These are phyloP conservation scores for Monilinia vaccinii-corymbosi DNA, from an alignment of 2,329 filamentous ascomycete genomes.

Conservation along the genomic window DNA sequence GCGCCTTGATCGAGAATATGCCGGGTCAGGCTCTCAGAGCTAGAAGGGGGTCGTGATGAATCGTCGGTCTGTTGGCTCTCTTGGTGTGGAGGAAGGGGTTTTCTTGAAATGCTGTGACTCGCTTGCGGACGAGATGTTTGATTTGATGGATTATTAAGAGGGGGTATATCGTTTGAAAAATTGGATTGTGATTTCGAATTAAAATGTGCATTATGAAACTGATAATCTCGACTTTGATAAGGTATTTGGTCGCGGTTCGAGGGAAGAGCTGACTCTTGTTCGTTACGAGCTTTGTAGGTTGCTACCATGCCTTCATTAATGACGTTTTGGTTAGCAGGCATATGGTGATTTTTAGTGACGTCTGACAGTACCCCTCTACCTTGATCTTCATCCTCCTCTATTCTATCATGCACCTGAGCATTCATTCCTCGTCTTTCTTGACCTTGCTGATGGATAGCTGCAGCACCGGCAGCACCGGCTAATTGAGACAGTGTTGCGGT, in stretches of 20 bases:
- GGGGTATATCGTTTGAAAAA: constrained; percentile 8
- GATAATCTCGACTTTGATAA: constrained; percentile 12
- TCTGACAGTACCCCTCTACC: constrained; percentile 33
- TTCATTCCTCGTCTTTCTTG: constrained; percentile 19
- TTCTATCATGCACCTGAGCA: constrained; percentile 16
- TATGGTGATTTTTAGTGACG: constrained; percentile 27
- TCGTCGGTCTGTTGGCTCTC: constrained; percentile 32
- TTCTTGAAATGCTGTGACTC: constrained; percentile 37
- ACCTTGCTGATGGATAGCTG: constrained; percentile 33
- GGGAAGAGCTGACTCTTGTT: constrained; percentile 1
- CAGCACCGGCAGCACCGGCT: constrained; percentile 54
- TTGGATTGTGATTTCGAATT: constrained; percentile 16
- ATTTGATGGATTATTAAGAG: neutral
- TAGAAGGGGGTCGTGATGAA: constrained; percentile 32
- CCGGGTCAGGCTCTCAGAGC: constrained; percentile 32
- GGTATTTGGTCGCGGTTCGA: constrained; percentile 13
- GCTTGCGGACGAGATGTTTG: constrained; percentile 30
- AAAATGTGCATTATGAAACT: neutral
- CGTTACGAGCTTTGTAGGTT: constrained; percentile 15
- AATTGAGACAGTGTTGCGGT: constrained; percentile 73
- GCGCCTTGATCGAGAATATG: constrained; percentile 40
- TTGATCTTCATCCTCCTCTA: constrained; percentile 29
- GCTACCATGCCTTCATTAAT: constrained; percentile 30
- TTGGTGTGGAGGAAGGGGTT: constrained; percentile 40
- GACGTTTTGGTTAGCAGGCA: constrained; percentile 29